Evolutionary conservation across 2,329 filamentous ascomycete species (phyloP).

Genomic region (Pseudogymnoascus sp.): DNA sequence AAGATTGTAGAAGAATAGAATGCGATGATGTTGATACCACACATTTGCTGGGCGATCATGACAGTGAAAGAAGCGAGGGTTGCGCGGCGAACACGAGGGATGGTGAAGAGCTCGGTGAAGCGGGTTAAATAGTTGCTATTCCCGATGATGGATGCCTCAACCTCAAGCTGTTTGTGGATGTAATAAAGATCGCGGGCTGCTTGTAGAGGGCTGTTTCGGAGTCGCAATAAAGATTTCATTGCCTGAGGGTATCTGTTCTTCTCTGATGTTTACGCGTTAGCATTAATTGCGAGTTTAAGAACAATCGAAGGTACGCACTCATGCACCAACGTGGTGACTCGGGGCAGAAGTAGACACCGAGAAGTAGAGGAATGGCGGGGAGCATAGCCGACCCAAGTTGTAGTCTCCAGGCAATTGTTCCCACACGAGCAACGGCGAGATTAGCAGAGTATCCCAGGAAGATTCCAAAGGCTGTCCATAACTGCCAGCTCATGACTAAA

Average conservation of each 20-base stretch:
- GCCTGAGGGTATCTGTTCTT: constrained; percentile 47
- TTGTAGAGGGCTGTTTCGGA: constrained; percentile 51
- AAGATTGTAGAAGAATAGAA: constrained; percentile 57
- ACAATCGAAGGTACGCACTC: constrained; percentile 25
- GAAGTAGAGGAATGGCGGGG: constrained; percentile 51
- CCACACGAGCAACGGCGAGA: constrained; percentile 51
- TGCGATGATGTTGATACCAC: constrained; percentile 45
- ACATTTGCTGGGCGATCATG: constrained; percentile 48
- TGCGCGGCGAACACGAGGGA: constrained; percentile 60
- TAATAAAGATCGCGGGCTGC: constrained; percentile 56
- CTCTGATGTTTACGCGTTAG: constrained; percentile 25
- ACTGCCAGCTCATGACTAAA: constrained; percentile 45
- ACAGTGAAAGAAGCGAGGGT: constrained; percentile 68
- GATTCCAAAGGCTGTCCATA: constrained; percentile 52
- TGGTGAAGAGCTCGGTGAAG: constrained; percentile 56
- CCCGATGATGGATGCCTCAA: constrained; percentile 35
- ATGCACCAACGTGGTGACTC: constrained; percentile 60
- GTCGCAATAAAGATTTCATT: constrained; percentile 44
- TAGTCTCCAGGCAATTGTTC: constrained; percentile 53
- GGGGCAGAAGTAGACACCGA: constrained; percentile 51
- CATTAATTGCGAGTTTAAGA: neutral
- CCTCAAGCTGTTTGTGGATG: constrained; percentile 43
- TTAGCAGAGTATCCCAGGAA: constrained; percentile 60
- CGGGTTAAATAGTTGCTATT: constrained; percentile 50
- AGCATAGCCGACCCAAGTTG: constrained; percentile 58